Evolutionary conservation across 139 green algal species (phyloP).

Genomic region (Dunaliella primolecta): DNA sequence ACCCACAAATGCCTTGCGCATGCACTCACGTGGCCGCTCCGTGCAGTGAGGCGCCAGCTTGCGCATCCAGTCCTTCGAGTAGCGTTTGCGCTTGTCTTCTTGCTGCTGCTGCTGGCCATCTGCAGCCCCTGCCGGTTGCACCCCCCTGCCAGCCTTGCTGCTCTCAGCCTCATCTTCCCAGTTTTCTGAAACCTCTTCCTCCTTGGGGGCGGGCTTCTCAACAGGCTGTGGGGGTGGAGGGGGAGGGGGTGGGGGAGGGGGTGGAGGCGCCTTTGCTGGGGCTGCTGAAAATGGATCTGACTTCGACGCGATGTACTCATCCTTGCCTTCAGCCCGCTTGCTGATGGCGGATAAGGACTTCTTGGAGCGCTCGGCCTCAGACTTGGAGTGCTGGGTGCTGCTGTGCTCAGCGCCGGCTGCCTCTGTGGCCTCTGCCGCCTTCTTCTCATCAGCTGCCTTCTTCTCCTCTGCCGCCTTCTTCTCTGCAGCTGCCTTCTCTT

Average conservation of each 20-base stretch:
- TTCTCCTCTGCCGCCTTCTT: background rate
- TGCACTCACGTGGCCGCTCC: background rate
- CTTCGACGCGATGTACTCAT: background rate
- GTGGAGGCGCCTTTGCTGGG: background rate
- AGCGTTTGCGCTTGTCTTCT: background rate
- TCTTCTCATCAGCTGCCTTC: background rate
- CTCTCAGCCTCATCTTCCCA: constrained; percentile 25
- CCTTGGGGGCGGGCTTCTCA: background rate
- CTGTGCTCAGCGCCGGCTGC: background rate
- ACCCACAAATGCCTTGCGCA: too few species aligned
- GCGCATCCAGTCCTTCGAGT: background rate
- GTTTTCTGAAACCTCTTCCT: constrained; percentile 17
- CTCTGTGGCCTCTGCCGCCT: background rate
- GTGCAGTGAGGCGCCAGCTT: background rate
- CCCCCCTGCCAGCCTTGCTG: background rate
- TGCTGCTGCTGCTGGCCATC: background rate
- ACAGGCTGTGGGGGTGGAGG: background rate
- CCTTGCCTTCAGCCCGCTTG: constrained; percentile 25
- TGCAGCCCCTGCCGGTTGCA: background rate
- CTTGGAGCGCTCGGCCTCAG: constrained; percentile 9
- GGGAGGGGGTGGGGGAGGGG: too few species aligned
- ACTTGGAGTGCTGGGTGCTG: background rate
- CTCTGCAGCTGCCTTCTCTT: background rate
- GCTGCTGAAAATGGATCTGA: constrained; percentile 2
- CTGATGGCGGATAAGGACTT: constrained; percentile 22